Base-by-base conservation (phyloP, 805 yeast species). In the Metschnikowia continentalis region DNA sequence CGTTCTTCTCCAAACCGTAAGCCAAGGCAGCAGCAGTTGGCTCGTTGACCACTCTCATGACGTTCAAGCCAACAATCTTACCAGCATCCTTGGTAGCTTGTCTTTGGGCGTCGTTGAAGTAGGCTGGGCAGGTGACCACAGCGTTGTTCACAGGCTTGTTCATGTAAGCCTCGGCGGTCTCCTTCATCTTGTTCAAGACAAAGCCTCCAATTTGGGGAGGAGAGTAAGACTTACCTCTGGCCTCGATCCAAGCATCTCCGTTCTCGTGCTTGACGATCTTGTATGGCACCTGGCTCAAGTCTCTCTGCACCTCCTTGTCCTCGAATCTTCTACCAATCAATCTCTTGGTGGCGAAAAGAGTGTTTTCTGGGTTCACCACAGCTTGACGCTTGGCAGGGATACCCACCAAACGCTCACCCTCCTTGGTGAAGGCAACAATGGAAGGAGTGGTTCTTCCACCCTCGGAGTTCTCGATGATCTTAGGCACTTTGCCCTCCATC, bases 61-160 rank as follows among this genome's bases (percentile, higher is more conserved):
- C 91, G 76, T 90, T 90, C 68, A 90, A 79, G 54, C 97, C 97
- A 61, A 90, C 96, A 76, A 90, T 90, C 74, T 90, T 92, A 80
- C 97, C 97, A 49, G 97, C 97, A 72, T 90, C 96, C 79, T 90
- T 90, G 70, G 95, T 87, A 61, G 95, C 95, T 76, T 88, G 95
- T 75, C 95, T 83, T 77, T 87, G 95, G 58, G 95, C 88, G 71
- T 87, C 95, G 75, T 87, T 87, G 79, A 87, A 87, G 76, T 87
- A 87, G 55, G 95, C 95, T 56, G 95, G 95, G 60, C 90, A 91
- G 47, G 95, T 87, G 60, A 87, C 95, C 59, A 87, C 95, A 54
- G 97, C 96, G 71, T 89, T 87, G 78, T 82, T 83, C 62, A 85
- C 92, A 42, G 84, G 66, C 81, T 89, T 90, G 74, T 95, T 94